These are phyloP conservation scores for Fraxinus americana DNA, from an alignment of 257 asterid species.

Conservation along the genomic window DNA sequence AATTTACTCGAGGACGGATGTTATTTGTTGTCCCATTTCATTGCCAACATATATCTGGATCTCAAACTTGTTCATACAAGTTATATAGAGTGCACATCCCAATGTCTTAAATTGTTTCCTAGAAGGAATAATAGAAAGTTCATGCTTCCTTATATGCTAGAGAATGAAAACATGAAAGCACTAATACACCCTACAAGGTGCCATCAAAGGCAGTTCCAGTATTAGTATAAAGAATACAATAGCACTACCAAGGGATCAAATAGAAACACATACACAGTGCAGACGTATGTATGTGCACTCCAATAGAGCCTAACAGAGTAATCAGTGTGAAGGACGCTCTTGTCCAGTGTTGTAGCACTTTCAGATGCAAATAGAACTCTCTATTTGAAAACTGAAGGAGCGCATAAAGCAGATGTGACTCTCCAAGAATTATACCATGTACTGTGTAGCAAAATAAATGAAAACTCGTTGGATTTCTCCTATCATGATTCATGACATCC, in stretches of 20 bases:
- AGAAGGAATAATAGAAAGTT: background rate
- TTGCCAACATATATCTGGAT: background rate
- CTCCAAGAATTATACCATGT: background rate
- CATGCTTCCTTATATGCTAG: background rate
- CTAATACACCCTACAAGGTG: background rate
- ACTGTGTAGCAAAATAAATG: too few species aligned
- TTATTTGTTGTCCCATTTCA: background rate
- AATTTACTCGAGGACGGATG: constrained; percentile 11
- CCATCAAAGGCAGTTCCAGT: background rate
- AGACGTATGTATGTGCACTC: background rate
- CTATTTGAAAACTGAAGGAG: background rate
- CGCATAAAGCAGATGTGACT: background rate
- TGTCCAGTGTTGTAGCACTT: background rate
- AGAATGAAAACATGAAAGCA: background rate
- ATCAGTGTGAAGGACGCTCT: background rate
- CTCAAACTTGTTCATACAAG: background rate
- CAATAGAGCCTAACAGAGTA: background rate
- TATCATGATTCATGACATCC: too few species aligned
- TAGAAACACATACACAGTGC: background rate
- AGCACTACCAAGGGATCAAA: background rate
- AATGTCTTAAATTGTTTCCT: background rate
- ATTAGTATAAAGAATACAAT: background rate
- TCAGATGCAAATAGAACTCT: background rate
- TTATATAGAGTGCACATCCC: background rate
- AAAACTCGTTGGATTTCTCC: too few species aligned